Base-by-base conservation (phyloP, 257 asterid genomes). In the Ilex asprella region DNA sequence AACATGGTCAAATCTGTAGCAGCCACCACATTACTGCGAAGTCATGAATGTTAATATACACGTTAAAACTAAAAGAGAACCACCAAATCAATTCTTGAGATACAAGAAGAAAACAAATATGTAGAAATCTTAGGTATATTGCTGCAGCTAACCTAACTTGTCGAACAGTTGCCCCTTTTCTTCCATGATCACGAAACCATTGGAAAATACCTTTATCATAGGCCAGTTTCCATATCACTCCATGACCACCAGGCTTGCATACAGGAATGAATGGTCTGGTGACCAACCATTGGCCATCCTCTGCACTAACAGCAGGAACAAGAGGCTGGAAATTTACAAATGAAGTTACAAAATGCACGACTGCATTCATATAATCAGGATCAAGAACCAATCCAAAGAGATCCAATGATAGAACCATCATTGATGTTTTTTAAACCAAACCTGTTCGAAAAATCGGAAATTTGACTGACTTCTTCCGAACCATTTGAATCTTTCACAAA, bases 211-310 rank as follows among this genome's bases (percentile, higher is more conserved):
- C 99, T 69, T 82, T 88, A 69, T 89, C 87, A 70, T 89, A 83
- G 59, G 99, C 97, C 77, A 93, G 84, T 82, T 93, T 93, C 99
- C 99, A 93, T 74, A 93, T 87, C 75, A 82, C 99, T 56, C 99
- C 99, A 75, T 93, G 99, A 74, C 99, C 99, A 50, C 99, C 99
- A 72, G 99, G 99, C 79, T 93, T 93, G 82, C 95, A 85, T 43
- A 93, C 79, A 32, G 97, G 95, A 71, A 59, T 71, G 66, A 85
- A 88, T 50, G 87, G 88, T 65, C 87, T 69, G 53, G 73, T 39
- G 41, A 76, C 88, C 64, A 93, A 80, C 99, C 99, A 93, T 52
- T 82, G 76, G 49, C 99, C 99, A 81, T 89, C 96, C 77, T 87
- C 95, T 53, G 97, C 95, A 59, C 87, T 78, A 66, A 93, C 89